Percentiles rank a stretch among this genome's conserved stretches.
phyloP scores from a whole-genome alignment of 2,329 filamentous ascomycete species.

The Xylaria sp. region DNA sequence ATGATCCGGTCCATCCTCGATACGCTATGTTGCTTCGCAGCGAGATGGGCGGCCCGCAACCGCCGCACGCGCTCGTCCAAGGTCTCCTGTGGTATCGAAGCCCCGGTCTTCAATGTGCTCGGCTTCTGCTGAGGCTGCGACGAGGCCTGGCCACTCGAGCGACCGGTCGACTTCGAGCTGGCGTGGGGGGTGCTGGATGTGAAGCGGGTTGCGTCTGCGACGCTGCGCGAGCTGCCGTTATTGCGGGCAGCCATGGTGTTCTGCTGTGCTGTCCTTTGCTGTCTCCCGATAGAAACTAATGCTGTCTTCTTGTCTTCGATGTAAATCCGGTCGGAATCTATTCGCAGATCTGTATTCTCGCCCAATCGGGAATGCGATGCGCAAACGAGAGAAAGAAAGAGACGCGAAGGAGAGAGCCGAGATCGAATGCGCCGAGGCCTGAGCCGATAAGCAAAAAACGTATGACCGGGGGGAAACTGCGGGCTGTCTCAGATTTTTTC shows the following conservation, averaged over 20 bases:
- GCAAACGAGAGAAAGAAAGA: background rate
- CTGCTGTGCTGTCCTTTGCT: background rate
- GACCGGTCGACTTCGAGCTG: slow-evolving; percentile 51
- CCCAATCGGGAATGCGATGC: background rate
- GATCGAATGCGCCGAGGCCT: background rate
- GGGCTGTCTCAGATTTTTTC: background rate
- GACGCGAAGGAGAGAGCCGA: background rate
- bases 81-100: slow-evolving; percentile 47
- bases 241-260: slow-evolving; percentile 15
- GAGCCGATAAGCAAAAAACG: background rate
- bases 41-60: slow-evolving; percentile 61
- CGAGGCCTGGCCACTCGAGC: slow-evolving; percentile 15
- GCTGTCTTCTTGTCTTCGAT: background rate
- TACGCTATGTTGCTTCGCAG: slow-evolving; percentile 55
- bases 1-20: slow-evolving; percentile 49
- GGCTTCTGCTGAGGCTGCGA: slow-evolving; percentile 7
- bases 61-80: slow-evolving; percentile 65
- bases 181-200: slow-evolving; percentile 67
- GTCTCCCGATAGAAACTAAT: too few relatives aligned
- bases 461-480: background rate
- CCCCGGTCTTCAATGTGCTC: slow-evolving; percentile 26
- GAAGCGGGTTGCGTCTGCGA: slow-evolving; percentile 76
- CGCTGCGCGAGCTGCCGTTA: slow-evolving; percentile 53
- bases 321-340: background rate
- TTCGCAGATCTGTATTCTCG: background rate